A percentile compares a stretch with the other conserved stretches of the same genome.
These are phyloP conservation scores for Aspergillus piperis DNA, from an alignment of 2,329 filamentous ascomycete species.

Conservation along the genomic window DNA sequence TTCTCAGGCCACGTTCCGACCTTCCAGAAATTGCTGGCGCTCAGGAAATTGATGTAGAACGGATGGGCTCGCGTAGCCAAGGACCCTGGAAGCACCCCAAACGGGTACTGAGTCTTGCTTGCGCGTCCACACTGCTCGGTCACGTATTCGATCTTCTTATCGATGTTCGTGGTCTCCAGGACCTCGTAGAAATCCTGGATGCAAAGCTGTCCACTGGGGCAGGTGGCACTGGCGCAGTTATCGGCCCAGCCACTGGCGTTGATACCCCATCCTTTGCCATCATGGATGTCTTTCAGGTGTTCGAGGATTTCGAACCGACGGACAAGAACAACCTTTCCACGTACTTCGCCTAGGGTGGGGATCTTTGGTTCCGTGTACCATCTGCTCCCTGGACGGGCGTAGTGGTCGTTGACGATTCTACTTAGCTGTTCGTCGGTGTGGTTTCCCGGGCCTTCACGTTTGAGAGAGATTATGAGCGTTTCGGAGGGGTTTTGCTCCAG, in stretches of 20 bases:
- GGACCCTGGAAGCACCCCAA: constrained; percentile 38
- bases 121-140: constrained; percentile 76
- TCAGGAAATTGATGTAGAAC: constrained; percentile 88
- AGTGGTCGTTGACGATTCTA: constrained; percentile 71
- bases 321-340: constrained; percentile 81
- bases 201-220: constrained; percentile 70
- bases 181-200: constrained; percentile 97
- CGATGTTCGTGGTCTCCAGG: constrained; percentile 70
- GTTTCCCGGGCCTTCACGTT: constrained; percentile 83
- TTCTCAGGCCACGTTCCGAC: constrained; percentile 88
- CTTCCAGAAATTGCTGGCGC: constrained; percentile 92
- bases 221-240: constrained; percentile 76
- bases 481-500: constrained; percentile 77
- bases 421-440: constrained; percentile 78
- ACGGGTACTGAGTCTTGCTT: constrained; percentile 51
- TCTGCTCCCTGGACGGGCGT: constrained; percentile 57
- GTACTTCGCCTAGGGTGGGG: constrained; percentile 74
- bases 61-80: constrained; percentile 56
- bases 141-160: constrained; percentile 74
- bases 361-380: constrained; percentile 82
- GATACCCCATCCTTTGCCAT: constrained; percentile 58
- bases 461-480: constrained; percentile 81
- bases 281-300: constrained; percentile 45
- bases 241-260: constrained; percentile 74
- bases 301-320: constrained; percentile 72